These are phyloP conservation scores for Leccinum imitatum DNA, from an alignment of 768 basidiomycete species.

Conservation along the genomic window DNA sequence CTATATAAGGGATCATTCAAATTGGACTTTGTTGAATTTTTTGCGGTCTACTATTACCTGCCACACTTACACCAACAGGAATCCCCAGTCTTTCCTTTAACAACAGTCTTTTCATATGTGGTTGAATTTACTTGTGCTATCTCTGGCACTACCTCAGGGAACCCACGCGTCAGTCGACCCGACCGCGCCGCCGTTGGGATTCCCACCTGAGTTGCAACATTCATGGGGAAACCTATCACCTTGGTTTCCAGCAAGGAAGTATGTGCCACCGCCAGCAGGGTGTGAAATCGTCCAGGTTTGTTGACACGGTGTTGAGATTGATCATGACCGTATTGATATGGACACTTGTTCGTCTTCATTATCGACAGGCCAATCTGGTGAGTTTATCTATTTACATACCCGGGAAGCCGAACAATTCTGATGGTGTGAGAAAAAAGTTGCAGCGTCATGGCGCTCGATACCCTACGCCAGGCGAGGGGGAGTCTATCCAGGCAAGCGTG, in stretches of 20 bases:
- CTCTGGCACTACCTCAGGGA: neutral
- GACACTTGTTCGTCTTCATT: neutral
- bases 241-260: neutral
- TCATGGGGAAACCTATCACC: neutral
- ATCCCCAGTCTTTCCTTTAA: neutral
- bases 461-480: constrained; percentile 4
- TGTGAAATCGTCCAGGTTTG: neutral
- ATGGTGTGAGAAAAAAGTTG: neutral
- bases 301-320: neutral
- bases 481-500: constrained; percentile 48
- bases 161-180: neutral
- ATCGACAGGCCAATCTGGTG: neutral
- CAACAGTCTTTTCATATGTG: neutral
- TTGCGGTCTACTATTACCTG: no score
- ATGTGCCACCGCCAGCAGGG: neutral
- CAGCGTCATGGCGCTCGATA: neutral
- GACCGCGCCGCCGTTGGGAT: neutral
- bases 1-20: no score
- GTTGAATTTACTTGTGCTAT: neutral
- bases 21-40: no score
- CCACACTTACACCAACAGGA: no score
- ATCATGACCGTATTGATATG: neutral
- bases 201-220: neutral
- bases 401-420: neutral
- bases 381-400: neutral